phyloP scores from a whole-genome alignment of 2,329 filamentous ascomycete species.

The Stachybotrys chlorohalonatus region DNA sequence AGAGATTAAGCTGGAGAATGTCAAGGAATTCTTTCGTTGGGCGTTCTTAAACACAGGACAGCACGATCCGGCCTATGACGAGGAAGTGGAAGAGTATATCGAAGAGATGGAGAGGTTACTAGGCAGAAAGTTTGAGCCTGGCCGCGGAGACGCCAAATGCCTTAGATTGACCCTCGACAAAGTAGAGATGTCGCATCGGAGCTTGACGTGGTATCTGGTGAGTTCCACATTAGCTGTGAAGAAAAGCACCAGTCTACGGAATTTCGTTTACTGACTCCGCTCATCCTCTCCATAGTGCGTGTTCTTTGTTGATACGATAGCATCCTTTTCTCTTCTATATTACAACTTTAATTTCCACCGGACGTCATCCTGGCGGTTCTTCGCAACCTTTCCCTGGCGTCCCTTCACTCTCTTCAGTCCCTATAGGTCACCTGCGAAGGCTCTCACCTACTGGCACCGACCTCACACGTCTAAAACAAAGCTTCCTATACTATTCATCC shows the following conservation, averaged over 20 bases:
- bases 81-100: constrained; percentile 48
- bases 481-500: constrained; percentile 51
- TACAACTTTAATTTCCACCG: constrained; percentile 39
- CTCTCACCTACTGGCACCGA: constrained; percentile 50
- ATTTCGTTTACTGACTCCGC: no score
- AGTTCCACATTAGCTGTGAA: constrained; percentile 8
- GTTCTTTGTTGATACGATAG: constrained; percentile 34
- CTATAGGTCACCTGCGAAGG: constrained; percentile 34
- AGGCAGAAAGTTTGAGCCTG: constrained; percentile 37
- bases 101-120: constrained; percentile 39
- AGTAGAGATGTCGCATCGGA: constrained; percentile 45
- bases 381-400: constrained; percentile 45
- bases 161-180: constrained; percentile 49
- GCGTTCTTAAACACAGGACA: constrained; percentile 43
- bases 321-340: constrained; percentile 22
- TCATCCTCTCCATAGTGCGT: constrained; percentile 23
- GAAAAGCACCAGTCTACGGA: no score
- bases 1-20: constrained; percentile 48
- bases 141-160: constrained; percentile 41
- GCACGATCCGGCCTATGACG: constrained; percentile 32
- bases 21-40: constrained; percentile 54
- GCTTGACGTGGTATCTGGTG: constrained; percentile 48
- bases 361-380: constrained; percentile 28
- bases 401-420: constrained; percentile 34
- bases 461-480: constrained; percentile 48